A percentile compares a stretch with the other conserved stretches of the same genome.
phyloP scores from a whole-genome alignment of 768 basidiomycete genomes.

The Glaciozyma antarctica region DNA sequence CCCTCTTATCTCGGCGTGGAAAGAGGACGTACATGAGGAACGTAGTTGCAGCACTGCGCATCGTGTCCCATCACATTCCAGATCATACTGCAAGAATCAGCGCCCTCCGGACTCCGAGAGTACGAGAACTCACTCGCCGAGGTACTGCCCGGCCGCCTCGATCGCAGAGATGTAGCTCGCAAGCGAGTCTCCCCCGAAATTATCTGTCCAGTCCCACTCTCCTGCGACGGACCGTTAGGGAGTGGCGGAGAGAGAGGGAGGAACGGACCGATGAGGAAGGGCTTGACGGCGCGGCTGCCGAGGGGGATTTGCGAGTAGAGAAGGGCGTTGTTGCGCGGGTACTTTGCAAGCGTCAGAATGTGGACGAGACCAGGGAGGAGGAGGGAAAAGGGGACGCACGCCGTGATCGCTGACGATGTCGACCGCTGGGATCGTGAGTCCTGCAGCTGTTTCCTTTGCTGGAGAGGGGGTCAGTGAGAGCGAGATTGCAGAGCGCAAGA shows the following conservation, averaged over 20 bases:
- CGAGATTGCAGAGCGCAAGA: background rate
- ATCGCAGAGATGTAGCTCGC: conserved; percentile 11
- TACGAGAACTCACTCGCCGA: conserved; percentile 11
- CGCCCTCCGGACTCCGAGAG: too few relatives aligned
- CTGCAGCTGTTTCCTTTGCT: background rate
- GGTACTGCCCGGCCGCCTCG: background rate
- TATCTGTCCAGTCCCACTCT: conserved; percentile 24
- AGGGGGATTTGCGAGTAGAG: conserved; percentile 9
- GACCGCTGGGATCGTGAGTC: conserved; percentile 1
- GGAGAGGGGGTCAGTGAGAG: background rate
- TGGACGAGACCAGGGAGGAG: background rate
- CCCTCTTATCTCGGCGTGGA: background rate
- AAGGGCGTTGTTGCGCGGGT: conserved; percentile 19
- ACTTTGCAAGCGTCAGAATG: background rate
- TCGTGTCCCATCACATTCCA: conserved; percentile 24
- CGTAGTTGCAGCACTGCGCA: conserved; percentile 19
- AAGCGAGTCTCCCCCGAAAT: background rate
- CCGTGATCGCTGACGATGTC: conserved; percentile 25
- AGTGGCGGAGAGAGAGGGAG: background rate
- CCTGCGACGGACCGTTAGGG: background rate
- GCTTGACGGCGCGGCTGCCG: conserved; percentile 6
- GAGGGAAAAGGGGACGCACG: background rate
- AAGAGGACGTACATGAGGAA: background rate
- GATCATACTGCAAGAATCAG: conserved; percentile 9
- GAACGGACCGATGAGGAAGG: conserved; percentile 21